A percentile compares a stretch with the other conserved stretches of the same genome.
phyloP scores from a whole-genome alignment of 2,329 filamentous ascomycete species.

The Iodosphaeria phyllophila region DNA sequence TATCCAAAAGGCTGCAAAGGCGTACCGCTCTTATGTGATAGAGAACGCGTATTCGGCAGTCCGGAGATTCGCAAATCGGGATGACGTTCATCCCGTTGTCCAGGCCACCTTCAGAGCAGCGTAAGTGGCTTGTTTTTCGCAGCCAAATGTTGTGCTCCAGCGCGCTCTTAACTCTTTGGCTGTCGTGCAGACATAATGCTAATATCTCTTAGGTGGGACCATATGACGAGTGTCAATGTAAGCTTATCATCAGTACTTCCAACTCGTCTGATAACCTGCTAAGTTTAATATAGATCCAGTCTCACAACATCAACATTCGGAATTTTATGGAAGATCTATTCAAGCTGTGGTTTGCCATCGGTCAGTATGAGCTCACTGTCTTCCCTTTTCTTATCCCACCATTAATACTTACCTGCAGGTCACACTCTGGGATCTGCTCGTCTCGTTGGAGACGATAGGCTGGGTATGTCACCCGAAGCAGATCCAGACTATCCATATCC shows the following conservation, averaged over 20 bases:
- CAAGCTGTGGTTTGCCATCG: slow-evolving; percentile 24
- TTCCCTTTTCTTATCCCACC: not conserved
- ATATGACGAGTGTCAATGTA: slow-evolving; percentile 2
- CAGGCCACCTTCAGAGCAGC: slow-evolving; percentile 12
- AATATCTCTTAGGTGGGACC: slow-evolving; percentile 4
- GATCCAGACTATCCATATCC: slow-evolving; percentile 19
- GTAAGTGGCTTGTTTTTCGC: slow-evolving; percentile 6
- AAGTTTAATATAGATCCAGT: slow-evolving; percentile 7
- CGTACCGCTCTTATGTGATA: slow-evolving; percentile 18
- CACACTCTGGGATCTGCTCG: slow-evolving; percentile 25
- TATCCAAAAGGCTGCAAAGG: slow-evolving; percentile 14
- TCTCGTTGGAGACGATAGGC: slow-evolving; percentile 19
- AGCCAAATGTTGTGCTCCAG: not conserved
- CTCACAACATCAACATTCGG: slow-evolving; percentile 11
- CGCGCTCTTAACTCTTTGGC: not conserved
- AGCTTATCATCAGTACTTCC: slow-evolving; percentile 4
- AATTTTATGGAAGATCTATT: slow-evolving; percentile 21
- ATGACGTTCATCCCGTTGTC: slow-evolving; percentile 13
- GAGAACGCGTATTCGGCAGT: slow-evolving; percentile 13
- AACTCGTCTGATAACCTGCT: slow-evolving; percentile 4
- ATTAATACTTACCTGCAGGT: slow-evolving; percentile 13
- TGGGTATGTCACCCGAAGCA: slow-evolving; percentile 19
- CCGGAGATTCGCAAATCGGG: slow-evolving; percentile 10
- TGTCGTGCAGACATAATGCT: too few relatives aligned
- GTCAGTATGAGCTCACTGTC: slow-evolving; percentile 15